Evolutionary conservation across 2,329 filamentous ascomycete species (phyloP).

Genomic region (Dothideomycetes sp.): DNA sequence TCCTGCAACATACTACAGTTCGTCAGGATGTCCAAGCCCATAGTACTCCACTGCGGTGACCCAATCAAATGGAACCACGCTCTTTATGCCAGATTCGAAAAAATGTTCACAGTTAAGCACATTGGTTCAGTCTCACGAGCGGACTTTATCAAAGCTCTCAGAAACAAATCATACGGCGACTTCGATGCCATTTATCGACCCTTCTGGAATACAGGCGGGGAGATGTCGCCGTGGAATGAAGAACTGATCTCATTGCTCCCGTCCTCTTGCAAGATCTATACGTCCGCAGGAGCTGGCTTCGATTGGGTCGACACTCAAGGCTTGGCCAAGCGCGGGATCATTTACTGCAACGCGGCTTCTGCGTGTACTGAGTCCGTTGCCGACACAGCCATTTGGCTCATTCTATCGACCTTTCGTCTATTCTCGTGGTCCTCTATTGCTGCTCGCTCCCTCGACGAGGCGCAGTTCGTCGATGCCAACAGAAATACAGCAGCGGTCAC

Average conservation of each 20-base stretch:
- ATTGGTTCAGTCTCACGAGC: conserved; percentile 27
- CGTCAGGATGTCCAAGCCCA: conserved; percentile 24
- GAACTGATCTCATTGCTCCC: conserved; percentile 48
- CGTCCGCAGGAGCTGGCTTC: conserved; percentile 51
- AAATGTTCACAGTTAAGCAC: conserved; percentile 27
- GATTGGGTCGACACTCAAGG: conserved; percentile 52
- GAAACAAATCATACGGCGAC: conserved; percentile 28
- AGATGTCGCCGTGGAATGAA: conserved; percentile 53
- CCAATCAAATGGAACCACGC: conserved; percentile 35
- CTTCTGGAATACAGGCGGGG: conserved; percentile 54
- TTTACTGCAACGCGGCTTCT: conserved; percentile 63
- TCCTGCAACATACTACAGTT: too few species aligned
- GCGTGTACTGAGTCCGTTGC: conserved; percentile 63
- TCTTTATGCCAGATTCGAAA: conserved; percentile 25
- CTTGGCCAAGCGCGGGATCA: conserved; percentile 50
- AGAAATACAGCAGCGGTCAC: conserved; percentile 46
- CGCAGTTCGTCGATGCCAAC: conserved; percentile 49
- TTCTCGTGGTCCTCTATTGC: conserved; percentile 53
- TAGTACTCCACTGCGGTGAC: conserved; percentile 32
- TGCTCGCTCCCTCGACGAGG: conserved; percentile 34
- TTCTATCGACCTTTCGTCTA: conserved; percentile 58
- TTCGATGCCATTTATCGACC: conserved; percentile 43
- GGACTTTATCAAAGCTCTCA: conserved; percentile 29
- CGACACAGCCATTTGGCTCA: conserved; percentile 57
- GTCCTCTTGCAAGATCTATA: conserved; percentile 42